phyloP scores from a whole-genome alignment of 495 filamentous ascomycete species.

The Penicillium bovifimosum region DNA sequence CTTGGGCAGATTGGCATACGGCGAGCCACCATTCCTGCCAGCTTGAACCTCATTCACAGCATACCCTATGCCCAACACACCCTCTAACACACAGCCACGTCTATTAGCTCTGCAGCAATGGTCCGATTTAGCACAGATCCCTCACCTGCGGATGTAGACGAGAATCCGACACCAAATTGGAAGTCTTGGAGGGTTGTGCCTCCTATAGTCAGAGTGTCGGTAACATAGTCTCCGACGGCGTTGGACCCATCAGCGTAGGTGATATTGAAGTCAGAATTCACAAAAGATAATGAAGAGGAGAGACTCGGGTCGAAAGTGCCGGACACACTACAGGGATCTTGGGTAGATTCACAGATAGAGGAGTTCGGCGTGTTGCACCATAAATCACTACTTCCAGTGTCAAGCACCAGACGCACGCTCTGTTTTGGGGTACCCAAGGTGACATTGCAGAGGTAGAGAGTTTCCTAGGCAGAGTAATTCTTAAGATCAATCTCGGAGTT shows the following conservation, averaged over 20 bases:
- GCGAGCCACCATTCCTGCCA: conserved; percentile 46
- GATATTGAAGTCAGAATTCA: conserved; percentile 81
- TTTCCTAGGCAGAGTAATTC: conserved; percentile 23
- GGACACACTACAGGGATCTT: conserved; percentile 47
- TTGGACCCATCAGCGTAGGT: conserved; percentile 83
- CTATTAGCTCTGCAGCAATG: background rate
- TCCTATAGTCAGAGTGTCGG: conserved; percentile 69
- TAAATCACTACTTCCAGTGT: conserved; percentile 85
- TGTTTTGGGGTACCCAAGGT: conserved; percentile 68
- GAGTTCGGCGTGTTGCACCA: conserved; percentile 76
- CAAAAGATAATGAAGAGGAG: conserved; percentile 75
- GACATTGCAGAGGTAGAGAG: conserved; percentile 65
- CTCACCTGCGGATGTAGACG: conserved; percentile 52
- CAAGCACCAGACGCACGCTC: conserved; percentile 60
- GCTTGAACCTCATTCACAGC: conserved; percentile 73
- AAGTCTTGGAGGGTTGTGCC: conserved; percentile 53
- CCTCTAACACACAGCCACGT: conserved; percentile 39
- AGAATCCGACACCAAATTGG: conserved; percentile 84
- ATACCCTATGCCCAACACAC: conserved; percentile 93
- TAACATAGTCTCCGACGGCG: conserved; percentile 77
- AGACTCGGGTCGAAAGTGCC: conserved; percentile 68
- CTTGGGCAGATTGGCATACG: conserved; percentile 77
- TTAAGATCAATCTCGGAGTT: background rate
- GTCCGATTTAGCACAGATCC: background rate
- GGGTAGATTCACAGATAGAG: conserved; percentile 45